These are phyloP conservation scores for Auricularia sp. DNA, from an alignment of 768 basidiomycete genomes.

Conservation along the genomic window DNA sequence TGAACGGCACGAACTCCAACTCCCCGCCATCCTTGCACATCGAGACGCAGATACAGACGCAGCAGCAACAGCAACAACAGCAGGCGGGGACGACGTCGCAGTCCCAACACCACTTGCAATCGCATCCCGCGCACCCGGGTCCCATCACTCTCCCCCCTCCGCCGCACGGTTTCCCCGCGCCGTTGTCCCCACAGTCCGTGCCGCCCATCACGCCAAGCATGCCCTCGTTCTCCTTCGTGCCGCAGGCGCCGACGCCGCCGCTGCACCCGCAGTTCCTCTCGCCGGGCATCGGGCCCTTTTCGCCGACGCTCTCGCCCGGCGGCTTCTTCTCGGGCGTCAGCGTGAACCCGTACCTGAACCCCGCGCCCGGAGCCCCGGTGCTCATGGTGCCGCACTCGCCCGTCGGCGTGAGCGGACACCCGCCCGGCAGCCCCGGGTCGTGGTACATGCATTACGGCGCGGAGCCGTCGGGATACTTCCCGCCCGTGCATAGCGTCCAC, in stretches of 20 bases:
- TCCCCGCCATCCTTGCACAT: background rate
- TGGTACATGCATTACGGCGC: background rate
- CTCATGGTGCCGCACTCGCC: conserved; percentile 6
- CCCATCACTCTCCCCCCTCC: conserved; percentile 61
- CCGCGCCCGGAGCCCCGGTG: conserved; percentile 51
- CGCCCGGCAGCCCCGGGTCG: background rate
- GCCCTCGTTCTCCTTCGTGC: conserved; percentile 85
- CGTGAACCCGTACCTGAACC: conserved; percentile 32
- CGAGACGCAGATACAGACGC: background rate
- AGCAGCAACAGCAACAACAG: conserved; percentile 5
- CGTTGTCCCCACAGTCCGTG: conserved; percentile 37
- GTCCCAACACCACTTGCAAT: conserved; percentile 2
- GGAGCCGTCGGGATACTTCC: background rate
- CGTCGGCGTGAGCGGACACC: background rate
- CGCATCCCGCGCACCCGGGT: conserved; percentile 51
- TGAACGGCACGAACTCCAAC: background rate
- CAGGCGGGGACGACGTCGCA: background rate
- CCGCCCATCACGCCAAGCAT: conserved; percentile 94
- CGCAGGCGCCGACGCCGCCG: conserved; percentile 36
- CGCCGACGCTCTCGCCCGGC: conserved; percentile 54
- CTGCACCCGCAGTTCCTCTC: conserved; percentile 28
- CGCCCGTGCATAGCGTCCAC: background rate
- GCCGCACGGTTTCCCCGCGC: conserved; percentile 26
- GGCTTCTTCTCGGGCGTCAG: conserved; percentile 39
- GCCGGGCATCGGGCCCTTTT: conserved; percentile 19